These are phyloP conservation scores for Arbutus unedo DNA, from an alignment of 148 eudicot species.

Conservation along the genomic window DNA sequence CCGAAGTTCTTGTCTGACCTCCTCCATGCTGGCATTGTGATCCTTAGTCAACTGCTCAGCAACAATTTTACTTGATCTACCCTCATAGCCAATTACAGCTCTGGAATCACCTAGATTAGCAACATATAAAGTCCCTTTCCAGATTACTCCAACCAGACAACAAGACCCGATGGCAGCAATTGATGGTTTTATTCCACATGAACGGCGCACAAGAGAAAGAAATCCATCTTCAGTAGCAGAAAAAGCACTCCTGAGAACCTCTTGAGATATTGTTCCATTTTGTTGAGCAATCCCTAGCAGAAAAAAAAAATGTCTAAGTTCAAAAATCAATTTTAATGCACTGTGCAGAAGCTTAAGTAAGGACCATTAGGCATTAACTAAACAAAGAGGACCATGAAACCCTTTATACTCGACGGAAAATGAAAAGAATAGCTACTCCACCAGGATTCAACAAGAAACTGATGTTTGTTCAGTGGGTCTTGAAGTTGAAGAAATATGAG, in stretches of 20 bases:
- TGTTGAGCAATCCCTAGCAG: conserved; percentile 40
- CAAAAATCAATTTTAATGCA: background rate
- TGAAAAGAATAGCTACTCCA: background rate
- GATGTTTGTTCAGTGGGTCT: background rate
- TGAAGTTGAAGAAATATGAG: background rate
- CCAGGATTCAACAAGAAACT: background rate
- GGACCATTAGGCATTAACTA: background rate
- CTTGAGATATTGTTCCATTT: conserved; percentile 45
- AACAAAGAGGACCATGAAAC: background rate
- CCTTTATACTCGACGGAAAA: background rate
- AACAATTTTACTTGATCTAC: conserved; percentile 38
- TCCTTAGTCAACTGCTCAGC: conserved; percentile 68
- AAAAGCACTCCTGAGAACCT: conserved; percentile 47
- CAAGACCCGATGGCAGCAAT: conserved; percentile 77
- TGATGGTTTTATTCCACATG: conserved; percentile 36
- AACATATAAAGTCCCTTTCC: conserved; percentile 51
- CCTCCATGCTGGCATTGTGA: conserved; percentile 64
- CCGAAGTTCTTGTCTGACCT: conserved; percentile 54
- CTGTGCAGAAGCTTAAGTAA: background rate
- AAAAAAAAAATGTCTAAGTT: background rate
- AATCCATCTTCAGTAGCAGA: conserved; percentile 69
- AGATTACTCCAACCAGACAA: conserved; percentile 70
- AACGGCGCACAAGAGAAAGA: conserved; percentile 42
- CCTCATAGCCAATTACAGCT: conserved; percentile 53
- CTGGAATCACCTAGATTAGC: conserved; percentile 88